phyloP scores from a whole-genome alignment of 768 basidiomycete species.

The Hypholoma fasciculare region DNA sequence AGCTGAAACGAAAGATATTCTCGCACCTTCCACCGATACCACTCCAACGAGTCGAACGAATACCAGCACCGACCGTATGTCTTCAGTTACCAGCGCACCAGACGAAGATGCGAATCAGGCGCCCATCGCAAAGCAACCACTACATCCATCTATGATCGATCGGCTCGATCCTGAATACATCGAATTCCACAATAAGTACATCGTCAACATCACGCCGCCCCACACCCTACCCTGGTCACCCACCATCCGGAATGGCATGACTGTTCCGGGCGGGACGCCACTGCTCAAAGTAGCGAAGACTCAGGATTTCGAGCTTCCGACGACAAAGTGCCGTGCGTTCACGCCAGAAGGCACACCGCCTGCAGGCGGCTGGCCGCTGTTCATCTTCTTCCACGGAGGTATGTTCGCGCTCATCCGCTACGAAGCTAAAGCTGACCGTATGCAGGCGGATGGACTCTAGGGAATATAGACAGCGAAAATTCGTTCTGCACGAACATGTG shows the following conservation, averaged over 20 bases:
- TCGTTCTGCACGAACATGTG: conserved; percentile 63
- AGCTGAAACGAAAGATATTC: neutral
- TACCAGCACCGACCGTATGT: neutral
- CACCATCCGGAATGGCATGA: conserved; percentile 46
- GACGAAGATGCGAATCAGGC: too few relatives aligned
- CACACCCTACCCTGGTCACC: conserved; percentile 68
- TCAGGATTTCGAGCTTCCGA: conserved; percentile 50
- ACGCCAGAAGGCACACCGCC: conserved; percentile 57
- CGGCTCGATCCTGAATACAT: conserved; percentile 69
- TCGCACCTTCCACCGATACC: neutral
- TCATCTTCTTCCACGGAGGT: conserved; percentile 79
- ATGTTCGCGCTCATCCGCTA: neutral
- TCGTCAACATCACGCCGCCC: conserved; percentile 46
- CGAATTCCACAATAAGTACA: conserved; percentile 53
- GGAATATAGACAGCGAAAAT: conserved; percentile 60
- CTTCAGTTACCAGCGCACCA: neutral
- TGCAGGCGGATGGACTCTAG: conserved; percentile 77
- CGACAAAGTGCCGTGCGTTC: conserved; percentile 61
- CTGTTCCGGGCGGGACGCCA: conserved; percentile 56
- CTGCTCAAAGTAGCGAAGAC: conserved; percentile 57
- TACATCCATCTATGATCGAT: conserved; percentile 60
- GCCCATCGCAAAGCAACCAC: conserved; percentile 37
- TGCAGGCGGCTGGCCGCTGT: conserved; percentile 63
- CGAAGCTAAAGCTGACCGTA: neutral
- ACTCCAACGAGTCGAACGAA: neutral